Evolutionary conservation across 768 basidiomycete species (phyloP), one percentile per base, ranked within the genome.

Genomic region (Cubamyces sp.): DNA sequence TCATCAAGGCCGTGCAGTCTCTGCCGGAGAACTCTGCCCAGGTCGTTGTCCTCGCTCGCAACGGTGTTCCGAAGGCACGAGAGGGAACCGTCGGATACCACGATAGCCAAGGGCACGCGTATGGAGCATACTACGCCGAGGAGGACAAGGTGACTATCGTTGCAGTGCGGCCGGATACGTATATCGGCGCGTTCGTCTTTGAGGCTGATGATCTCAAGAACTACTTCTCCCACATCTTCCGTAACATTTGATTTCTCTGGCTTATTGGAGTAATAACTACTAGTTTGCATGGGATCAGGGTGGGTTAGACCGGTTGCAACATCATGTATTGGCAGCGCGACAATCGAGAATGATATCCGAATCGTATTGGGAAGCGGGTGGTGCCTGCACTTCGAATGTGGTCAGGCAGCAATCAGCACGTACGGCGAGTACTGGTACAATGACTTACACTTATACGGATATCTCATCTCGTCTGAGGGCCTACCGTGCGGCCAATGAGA

Each of bases 141-240:
- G 41, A 47, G 14, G 61, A 40, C 9, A 47, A 43, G 19, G 16
- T 55, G 37, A 45, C 56, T 4, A 47, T 65, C 5, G 45, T 60
- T 7, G 54, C 56, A 3, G 61, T 67, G 28, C 41, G 66, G 21
- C 66, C 66, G 7, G 66, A 67, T 50, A 64, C 52, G 3, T 51
- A 62, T 39, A 47, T 67, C 28, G 66, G 66, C 7, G 60, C 59
- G 8, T 52, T 57, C 49, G 61, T 62, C 8, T 41, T 18, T 28
- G 49, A 50, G n/a, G 57, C 26, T 16, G 46, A 45, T 5, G 51
- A 39, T 3, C 45, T 61, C 12, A 45, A 49, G 23, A 30, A 15
- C 25, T 61, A 61, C 37, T 54, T 54, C 8, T 47, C 60, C 2
- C 42, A 23, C 21, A 54, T 61, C 25, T 52, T 57, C 47, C 28